Conservation (phyloP, 2,329 filamentous ascomycete species). For the Seiridium cupressi region DNA sequence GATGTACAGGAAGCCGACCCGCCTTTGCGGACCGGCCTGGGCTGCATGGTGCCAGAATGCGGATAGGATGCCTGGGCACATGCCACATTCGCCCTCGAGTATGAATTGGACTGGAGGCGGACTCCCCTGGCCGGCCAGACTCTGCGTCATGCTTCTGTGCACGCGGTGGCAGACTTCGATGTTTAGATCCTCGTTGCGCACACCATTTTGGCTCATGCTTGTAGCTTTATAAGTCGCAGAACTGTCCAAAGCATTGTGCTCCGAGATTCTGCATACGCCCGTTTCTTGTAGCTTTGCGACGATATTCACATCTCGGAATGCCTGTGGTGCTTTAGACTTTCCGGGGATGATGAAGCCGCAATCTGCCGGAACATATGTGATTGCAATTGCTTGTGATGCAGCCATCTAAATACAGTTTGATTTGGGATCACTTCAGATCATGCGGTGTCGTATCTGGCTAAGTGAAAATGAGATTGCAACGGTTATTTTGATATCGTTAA, state of each 20-base stretch:
- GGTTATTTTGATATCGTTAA: too few species aligned
- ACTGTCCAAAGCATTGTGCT: neutral
- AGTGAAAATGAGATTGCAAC: too few species aligned
- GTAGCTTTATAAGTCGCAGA: neutral
- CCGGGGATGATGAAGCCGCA: slow-evolving; percentile 2
- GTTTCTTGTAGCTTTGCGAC: neutral
- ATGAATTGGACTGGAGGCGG: neutral
- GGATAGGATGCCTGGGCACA: neutral
- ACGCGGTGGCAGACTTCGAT: neutral
- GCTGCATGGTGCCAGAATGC: neutral
- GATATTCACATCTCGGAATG: slow-evolving; percentile 3
- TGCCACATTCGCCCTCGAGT: slow-evolving; percentile 2
- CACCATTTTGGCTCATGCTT: neutral
- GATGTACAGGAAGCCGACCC: neutral
- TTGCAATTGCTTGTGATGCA: neutral
- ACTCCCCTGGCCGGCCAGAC: neutral
- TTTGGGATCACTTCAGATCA: too few species aligned
- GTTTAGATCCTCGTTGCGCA: neutral
- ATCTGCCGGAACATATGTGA: neutral
- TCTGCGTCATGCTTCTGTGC: neutral
- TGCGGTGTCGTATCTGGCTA: too few species aligned
- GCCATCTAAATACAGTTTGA: neutral
- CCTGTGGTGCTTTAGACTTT: slow-evolving; percentile 2
- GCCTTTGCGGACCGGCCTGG: neutral
- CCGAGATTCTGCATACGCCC: neutral